These are phyloP conservation scores for Solanum etuberosum DNA, from an alignment of 257 asterid genomes.

Conservation along the genomic window DNA sequence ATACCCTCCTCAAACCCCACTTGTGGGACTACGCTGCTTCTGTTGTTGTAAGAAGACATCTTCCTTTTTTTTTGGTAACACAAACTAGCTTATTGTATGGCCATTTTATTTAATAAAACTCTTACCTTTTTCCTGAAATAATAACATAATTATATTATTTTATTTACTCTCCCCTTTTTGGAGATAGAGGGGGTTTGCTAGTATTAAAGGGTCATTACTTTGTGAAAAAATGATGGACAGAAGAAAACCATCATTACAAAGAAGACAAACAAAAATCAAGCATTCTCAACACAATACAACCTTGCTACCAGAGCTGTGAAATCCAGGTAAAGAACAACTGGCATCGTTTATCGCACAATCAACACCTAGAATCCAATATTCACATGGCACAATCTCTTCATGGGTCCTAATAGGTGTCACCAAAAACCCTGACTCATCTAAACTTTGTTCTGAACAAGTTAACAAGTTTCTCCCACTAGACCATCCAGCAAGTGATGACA, in stretches of 20 bases:
- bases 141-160: not conserved
- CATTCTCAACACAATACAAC: not conserved
- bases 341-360: not conserved
- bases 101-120: not conserved
- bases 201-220: not conserved
- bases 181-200: not conserved
- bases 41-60: not conserved
- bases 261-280: not conserved
- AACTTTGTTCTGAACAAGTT: not conserved
- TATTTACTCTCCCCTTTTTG: not conserved
- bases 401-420: not conserved
- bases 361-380: not conserved
- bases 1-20: not conserved
- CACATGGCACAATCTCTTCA: not conserved
- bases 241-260: not conserved
- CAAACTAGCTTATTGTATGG: not conserved
- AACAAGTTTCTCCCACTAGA: not conserved
- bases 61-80: not conserved
- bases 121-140: not conserved
- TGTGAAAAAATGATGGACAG: not conserved
- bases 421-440: not conserved
- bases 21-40: not conserved
- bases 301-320: not conserved
- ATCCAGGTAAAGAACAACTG: not conserved
- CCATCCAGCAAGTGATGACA: not conserved